phyloP scores from a whole-genome alignment of 169 alveolate genomes.

The Perkinsus olseni region DNA sequence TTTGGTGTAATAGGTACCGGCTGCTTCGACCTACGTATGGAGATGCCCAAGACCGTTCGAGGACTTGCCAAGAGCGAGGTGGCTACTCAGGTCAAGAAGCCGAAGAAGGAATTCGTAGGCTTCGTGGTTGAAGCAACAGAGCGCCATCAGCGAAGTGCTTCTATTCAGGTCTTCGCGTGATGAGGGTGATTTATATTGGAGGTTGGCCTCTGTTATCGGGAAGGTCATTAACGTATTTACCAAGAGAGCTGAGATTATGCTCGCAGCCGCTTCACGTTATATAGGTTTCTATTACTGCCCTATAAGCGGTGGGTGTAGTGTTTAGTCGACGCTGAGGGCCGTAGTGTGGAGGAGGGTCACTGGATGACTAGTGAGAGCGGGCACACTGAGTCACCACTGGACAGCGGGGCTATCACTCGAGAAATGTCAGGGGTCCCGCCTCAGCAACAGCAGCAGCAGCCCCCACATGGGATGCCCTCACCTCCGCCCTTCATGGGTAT shows the following conservation, averaged over 20 bases:
- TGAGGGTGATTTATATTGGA: background rate
- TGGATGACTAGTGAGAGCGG: too few species aligned
- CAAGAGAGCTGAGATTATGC: background rate
- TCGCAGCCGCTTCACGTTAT: background rate
- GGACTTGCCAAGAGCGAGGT: background rate
- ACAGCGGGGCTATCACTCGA: background rate
- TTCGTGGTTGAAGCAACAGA: background rate
- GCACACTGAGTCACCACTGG: too few species aligned
- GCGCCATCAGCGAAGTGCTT: background rate
- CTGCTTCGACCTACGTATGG: background rate
- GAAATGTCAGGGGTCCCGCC: background rate
- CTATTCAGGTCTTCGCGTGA: background rate
- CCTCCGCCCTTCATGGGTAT: background rate
- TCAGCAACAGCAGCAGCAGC: background rate
- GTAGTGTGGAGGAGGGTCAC: background rate
- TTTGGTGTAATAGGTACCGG: background rate
- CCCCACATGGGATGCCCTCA: background rate
- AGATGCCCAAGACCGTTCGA: background rate
- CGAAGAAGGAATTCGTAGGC: background rate
- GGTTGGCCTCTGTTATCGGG: background rate
- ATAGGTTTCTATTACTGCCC: background rate
- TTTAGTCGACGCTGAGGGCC: background rate
- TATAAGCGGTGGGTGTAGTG: background rate
- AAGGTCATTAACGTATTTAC: background rate
- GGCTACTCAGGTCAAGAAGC: background rate